Percentiles rank a stretch among this genome's conserved stretches.
phyloP scores from a whole-genome alignment of 805 yeast genomes.

The Lachancea quebecensis region DNA sequence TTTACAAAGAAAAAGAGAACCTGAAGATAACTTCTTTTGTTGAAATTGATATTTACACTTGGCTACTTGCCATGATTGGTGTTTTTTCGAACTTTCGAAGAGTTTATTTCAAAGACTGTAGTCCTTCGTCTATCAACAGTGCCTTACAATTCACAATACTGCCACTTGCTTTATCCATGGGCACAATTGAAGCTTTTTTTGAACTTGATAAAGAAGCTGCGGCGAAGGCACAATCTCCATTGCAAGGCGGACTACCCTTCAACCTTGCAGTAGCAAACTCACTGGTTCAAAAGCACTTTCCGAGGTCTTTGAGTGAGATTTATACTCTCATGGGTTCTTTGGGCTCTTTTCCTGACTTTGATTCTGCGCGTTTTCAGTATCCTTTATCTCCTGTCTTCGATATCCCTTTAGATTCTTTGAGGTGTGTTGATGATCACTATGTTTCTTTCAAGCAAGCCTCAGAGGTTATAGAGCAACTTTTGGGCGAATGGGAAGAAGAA shows the following conservation, averaged over 20 bases:
- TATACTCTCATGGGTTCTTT: conserved; percentile 1
- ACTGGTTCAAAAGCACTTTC: conserved; percentile 3
- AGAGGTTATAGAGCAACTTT: not conserved
- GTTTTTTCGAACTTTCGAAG: conserved; percentile 1
- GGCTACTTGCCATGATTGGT: not conserved
- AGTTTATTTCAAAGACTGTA: not conserved
- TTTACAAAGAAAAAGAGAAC: conserved; percentile 2
- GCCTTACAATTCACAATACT: conserved; percentile 1
- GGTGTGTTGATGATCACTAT: conserved; percentile 4
- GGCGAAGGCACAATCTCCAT: not conserved
- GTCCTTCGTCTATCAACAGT: conserved; percentile 2
- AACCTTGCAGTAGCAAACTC: not conserved
- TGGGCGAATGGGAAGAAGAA: conserved; percentile 1
- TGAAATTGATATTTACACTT: conserved; percentile 1
- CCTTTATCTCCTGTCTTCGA: conserved; percentile 3
- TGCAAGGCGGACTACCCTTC: not conserved
- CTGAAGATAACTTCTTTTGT: not conserved
- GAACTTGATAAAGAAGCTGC: conserved; percentile 3
- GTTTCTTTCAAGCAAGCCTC: not conserved
- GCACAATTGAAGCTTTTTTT: conserved; percentile 1
- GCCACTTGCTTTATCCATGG: not conserved
- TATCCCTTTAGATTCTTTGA: conserved; percentile 4
- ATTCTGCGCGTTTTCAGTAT: not conserved
- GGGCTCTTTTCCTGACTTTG: not conserved
- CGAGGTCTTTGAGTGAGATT: conserved; percentile 1